Evolutionary conservation across 2,329 filamentous ascomycete species (phyloP).

Genomic region (Penicillium aurantiogriseum): DNA sequence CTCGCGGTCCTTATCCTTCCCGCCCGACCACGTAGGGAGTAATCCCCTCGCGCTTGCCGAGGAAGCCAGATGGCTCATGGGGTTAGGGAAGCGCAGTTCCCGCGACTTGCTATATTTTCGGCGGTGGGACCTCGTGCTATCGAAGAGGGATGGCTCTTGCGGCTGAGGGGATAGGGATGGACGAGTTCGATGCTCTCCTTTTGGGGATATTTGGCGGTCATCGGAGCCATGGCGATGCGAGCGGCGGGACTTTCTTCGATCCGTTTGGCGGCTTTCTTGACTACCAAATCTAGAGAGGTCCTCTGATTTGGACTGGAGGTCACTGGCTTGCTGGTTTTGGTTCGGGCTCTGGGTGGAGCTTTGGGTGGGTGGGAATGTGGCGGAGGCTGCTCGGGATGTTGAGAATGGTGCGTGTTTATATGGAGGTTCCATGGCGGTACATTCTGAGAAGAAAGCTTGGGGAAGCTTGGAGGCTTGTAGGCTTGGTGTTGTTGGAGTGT

Average conservation of each 20-base stretch:
- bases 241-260: background rate
- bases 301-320: background rate
- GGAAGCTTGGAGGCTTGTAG: background rate
- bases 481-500: background rate
- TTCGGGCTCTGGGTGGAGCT: background rate
- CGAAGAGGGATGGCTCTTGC: constrained; percentile 14
- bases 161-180: constrained; percentile 5
- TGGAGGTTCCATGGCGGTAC: constrained; percentile 18
- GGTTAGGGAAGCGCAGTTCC: constrained; percentile 31
- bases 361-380: constrained; percentile 18
- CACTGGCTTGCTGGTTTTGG: background rate
- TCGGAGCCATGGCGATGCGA: background rate
- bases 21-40: constrained; percentile 32
- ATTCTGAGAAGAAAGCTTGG: constrained; percentile 1
- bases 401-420: constrained; percentile 16
- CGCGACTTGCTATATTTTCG: constrained; percentile 34
- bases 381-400: constrained; percentile 17
- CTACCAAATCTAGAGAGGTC: background rate
- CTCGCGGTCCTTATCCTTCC: constrained; percentile 33
- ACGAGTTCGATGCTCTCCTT: background rate
- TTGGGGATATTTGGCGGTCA: constrained; percentile 3
- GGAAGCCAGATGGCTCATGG: constrained; percentile 35
- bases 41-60: constrained; percentile 32
- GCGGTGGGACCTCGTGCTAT: constrained; percentile 20
- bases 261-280: background rate